Percentiles rank a stretch among this genome's conserved stretches.
These are phyloP conservation scores for Neocallimastix lanati DNA, from an alignment of 192 early-diverging fungal genomes.

Conservation along the genomic window DNA sequence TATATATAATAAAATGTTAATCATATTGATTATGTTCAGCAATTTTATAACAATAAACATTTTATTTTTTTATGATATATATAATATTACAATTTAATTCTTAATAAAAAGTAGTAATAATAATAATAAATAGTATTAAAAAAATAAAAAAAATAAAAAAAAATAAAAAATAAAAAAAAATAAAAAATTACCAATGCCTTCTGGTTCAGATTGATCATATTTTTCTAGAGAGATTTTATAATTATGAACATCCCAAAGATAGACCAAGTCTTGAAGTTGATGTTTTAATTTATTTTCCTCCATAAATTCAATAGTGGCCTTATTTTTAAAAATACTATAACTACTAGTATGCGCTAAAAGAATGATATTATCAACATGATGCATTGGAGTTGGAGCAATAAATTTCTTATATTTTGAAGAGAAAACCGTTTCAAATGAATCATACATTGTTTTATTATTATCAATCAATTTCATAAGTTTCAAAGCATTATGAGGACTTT, in stretches of 20 bases:
- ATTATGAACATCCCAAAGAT: slow-evolving; percentile 26
- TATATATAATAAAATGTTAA: too few relatives aligned
- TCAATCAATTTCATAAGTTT: not conserved
- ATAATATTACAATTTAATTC: too few relatives aligned
- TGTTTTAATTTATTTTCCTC: slow-evolving; percentile 9
- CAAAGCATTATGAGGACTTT: not conserved
- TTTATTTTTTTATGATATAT: too few relatives aligned
- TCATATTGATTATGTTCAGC: too few relatives aligned
- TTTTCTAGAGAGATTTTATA: slow-evolving; percentile 22
- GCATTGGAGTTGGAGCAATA: not conserved
- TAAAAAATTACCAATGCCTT: slow-evolving; percentile 10
- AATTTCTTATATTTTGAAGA: not conserved
- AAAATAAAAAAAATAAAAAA: too few relatives aligned
- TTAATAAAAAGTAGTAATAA: too few relatives aligned
- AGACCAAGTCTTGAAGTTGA: slow-evolving; percentile 35
- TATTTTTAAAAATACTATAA: not conserved
- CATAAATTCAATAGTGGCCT: not conserved
- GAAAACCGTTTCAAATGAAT: not conserved
- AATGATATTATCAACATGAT: not conserved
- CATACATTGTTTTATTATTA: not conserved
- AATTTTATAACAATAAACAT: too few relatives aligned
- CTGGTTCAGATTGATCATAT: slow-evolving; percentile 24
- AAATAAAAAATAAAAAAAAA: too few relatives aligned
- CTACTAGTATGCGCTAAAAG: not conserved
- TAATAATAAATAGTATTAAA: too few relatives aligned